These are phyloP conservation scores for Aspergillus ustus DNA, from an alignment of 2,329 filamentous ascomycete genomes.

Conservation along the genomic window DNA sequence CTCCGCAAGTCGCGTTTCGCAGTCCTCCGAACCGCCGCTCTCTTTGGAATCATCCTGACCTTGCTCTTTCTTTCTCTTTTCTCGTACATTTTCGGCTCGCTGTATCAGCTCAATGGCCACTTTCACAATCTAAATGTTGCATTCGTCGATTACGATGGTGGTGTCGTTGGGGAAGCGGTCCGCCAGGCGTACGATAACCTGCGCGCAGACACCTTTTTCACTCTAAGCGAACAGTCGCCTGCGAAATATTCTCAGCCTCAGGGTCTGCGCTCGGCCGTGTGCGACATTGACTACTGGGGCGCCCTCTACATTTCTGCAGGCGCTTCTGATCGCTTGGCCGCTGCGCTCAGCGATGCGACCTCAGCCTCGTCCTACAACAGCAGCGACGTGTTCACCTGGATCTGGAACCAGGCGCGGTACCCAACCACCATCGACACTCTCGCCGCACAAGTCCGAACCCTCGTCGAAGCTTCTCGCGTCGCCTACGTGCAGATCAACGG, in stretches of 20 bases:
- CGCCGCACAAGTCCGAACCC: conserved; percentile 37
- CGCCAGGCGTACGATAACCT: conserved; percentile 37
- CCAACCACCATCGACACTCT: conserved; percentile 44
- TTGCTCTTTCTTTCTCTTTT: conserved; percentile 43
- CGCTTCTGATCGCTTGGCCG: conserved; percentile 43
- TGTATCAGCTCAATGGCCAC: conserved; percentile 39
- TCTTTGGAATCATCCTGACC: conserved; percentile 41
- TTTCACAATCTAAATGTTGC: conserved; percentile 41
- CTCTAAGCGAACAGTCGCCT: conserved; percentile 30
- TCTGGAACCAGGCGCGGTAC: conserved; percentile 55
- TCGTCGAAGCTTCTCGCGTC: conserved; percentile 40
- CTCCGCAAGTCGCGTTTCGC: conserved; percentile 13
- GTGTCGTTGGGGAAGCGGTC: conserved; percentile 39
- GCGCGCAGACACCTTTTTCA: conserved; percentile 34
- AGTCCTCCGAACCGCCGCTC: conserved; percentile 23
- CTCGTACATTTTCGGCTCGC: conserved; percentile 43
- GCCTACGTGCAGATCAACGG: conserved; percentile 42
- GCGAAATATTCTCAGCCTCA: conserved; percentile 26
- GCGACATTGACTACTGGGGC: conserved; percentile 43
- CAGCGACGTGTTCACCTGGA: conserved; percentile 41
- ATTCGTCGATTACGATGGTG: conserved; percentile 47
- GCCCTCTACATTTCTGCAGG: conserved; percentile 37
- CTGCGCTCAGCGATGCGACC: conserved; percentile 40
- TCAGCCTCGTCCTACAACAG: conserved; percentile 41
- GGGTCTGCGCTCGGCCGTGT: conserved; percentile 34